A percentile compares a stretch with the other conserved stretches of the same genome.
These are phyloP conservation scores for Yarrowia divulgata DNA, from an alignment of 805 yeast species.

Conservation along the genomic window DNA sequence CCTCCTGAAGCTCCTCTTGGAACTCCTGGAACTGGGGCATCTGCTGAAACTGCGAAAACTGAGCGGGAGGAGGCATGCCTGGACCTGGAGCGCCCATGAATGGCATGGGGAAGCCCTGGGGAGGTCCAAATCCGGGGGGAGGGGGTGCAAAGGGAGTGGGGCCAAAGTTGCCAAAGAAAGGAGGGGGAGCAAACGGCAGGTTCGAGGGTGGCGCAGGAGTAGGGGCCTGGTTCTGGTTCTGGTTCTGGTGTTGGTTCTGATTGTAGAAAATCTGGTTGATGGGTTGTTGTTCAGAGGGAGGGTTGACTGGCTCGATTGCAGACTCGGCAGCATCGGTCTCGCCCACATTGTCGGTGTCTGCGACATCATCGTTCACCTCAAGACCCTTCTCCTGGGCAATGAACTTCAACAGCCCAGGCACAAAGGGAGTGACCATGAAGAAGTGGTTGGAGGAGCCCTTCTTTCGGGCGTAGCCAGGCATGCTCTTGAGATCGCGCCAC, in stretches of 20 bases:
- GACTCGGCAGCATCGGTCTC: conserved; percentile 45
- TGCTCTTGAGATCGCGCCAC: conserved; percentile 60
- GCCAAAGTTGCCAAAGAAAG: conserved; percentile 24
- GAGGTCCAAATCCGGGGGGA: conserved; percentile 18
- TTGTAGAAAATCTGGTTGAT: background rate
- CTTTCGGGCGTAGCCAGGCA: conserved; percentile 49
- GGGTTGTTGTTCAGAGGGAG: background rate
- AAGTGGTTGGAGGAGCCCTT: conserved; percentile 43
- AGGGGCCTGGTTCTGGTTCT: background rate
- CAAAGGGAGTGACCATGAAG: conserved; percentile 52
- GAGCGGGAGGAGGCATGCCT: conserved; percentile 39
- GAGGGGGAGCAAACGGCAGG: conserved; percentile 35
- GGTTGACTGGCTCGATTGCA: conserved; percentile 21
- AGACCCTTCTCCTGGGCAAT: conserved; percentile 48
- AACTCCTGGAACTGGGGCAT: conserved; percentile 37
- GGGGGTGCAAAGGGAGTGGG: conserved; percentile 16
- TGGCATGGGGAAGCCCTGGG: conserved; percentile 39
- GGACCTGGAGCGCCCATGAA: conserved; percentile 11
- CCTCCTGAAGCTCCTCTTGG: conserved; percentile 33
- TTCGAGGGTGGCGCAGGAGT: conserved; percentile 26
- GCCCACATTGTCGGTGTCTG: background rate
- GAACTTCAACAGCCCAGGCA: conserved; percentile 49
- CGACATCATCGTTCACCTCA: background rate
- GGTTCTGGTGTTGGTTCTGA: too few species aligned
- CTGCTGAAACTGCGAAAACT: conserved; percentile 29